Conservation (phyloP, 352 stramenopile genomes). For the Globisporangium orthogonon region DNA sequence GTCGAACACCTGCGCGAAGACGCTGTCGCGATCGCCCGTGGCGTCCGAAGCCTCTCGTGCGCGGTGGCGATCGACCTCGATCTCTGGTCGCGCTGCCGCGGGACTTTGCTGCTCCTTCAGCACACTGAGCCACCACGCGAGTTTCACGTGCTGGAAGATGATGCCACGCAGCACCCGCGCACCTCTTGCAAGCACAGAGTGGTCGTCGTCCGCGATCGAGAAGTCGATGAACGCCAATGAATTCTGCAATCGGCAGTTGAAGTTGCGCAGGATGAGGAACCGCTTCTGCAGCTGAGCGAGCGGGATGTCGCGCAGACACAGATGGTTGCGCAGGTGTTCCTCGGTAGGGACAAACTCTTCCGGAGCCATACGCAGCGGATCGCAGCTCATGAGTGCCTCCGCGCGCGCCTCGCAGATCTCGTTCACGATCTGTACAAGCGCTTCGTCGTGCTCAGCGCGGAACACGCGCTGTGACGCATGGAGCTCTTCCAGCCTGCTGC, state of each 20-base stretch:
- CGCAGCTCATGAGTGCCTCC: slow-evolving; percentile 67
- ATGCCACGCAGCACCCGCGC: slow-evolving; percentile 52
- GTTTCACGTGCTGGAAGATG: slow-evolving; percentile 86
- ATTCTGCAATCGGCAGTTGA: slow-evolving; percentile 83
- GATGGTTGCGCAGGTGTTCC: slow-evolving; percentile 52
- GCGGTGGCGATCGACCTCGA: slow-evolving; percentile 79
- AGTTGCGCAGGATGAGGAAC: slow-evolving; percentile 84
- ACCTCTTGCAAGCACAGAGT: slow-evolving; percentile 56
- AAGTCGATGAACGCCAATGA: slow-evolving; percentile 85
- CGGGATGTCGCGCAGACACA: slow-evolving; percentile 35
- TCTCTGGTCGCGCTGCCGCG: slow-evolving; percentile 70
- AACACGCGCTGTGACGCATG: slow-evolving; percentile 71
- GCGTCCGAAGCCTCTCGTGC: slow-evolving; percentile 56
- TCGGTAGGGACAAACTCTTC: slow-evolving; percentile 73
- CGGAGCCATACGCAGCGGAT: slow-evolving; percentile 76
- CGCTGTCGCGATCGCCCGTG: slow-evolving; percentile 56
- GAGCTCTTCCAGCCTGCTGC: slow-evolving; percentile 44
- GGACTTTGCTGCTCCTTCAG: slow-evolving; percentile 84
- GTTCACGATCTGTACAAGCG: slow-evolving; percentile 78
- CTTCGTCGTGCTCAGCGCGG: slow-evolving; percentile 52
- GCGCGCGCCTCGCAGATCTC: slow-evolving; percentile 75
- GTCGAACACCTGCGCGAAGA: slow-evolving; percentile 85
- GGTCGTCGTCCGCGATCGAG: slow-evolving; percentile 39
- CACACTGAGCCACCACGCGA: slow-evolving; percentile 85
- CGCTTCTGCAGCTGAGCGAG: slow-evolving; percentile 60